phyloP scores from a whole-genome alignment of 1,139 yeast genomes.

The Sugiyamaella japonica region DNA sequence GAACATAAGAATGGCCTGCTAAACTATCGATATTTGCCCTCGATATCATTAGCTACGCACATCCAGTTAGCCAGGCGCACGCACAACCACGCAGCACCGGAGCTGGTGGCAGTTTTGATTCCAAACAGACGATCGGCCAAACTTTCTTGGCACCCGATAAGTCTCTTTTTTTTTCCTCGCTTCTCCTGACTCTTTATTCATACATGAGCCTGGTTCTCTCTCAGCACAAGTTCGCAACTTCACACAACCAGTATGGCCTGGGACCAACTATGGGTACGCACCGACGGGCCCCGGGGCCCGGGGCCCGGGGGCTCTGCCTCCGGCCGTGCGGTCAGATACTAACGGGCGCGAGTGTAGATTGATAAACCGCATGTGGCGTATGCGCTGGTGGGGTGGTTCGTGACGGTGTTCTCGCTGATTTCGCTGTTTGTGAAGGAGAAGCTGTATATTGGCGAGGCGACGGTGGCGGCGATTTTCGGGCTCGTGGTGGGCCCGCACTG shows the following conservation, averaged over 20 bases:
- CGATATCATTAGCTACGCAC: too few species aligned
- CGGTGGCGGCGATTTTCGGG: conserved; percentile 90
- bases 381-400: conserved; percentile 88
- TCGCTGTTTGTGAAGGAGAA: conserved; percentile 89
- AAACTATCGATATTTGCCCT: too few species aligned
- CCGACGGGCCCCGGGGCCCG: too few species aligned
- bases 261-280: background rate
- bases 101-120: too few species aligned
- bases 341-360: conserved; percentile 35
- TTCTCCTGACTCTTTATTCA: background rate
- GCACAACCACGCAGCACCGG: too few species aligned
- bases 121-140: too few species aligned
- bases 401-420: conserved; percentile 81
- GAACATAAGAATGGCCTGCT: background rate
- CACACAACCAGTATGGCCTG: background rate
- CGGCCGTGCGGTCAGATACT: background rate
- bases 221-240: background rate
- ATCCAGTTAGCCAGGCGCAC: too few species aligned
- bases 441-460: conserved; percentile 91
- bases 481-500: conserved; percentile 93
- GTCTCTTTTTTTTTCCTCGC: background rate
- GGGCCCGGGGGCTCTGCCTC: background rate
- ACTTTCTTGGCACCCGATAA: too few species aligned
- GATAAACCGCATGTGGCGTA: conserved; percentile 81
- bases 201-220: background rate